phyloP scores from a whole-genome alignment of 495 filamentous ascomycete genomes.

The Daldinia childiae region DNA sequence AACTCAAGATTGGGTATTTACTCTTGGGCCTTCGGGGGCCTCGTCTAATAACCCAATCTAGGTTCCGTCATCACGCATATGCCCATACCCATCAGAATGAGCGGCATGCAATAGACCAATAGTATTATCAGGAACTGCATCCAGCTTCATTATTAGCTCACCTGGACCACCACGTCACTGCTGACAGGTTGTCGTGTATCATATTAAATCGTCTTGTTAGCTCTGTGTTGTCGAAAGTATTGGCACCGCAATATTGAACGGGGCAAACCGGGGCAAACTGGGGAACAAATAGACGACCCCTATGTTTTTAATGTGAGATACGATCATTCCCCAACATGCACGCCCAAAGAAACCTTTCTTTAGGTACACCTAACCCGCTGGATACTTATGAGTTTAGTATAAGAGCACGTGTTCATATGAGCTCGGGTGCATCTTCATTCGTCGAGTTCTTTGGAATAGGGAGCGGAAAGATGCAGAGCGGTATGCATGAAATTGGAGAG shows the following conservation, averaged over 20 bases:
- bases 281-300: slow-evolving; percentile 8
- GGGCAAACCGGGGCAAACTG: slow-evolving; percentile 8
- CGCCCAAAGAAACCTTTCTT: neutral
- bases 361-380: neutral
- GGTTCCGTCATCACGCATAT: slow-evolving; percentile 23
- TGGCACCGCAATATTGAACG: slow-evolving; percentile 6
- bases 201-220: slow-evolving; percentile 9
- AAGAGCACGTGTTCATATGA: slow-evolving; percentile 1
- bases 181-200: slow-evolving; percentile 16
- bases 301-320: slow-evolving; percentile 5
- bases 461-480: slow-evolving; percentile 5
- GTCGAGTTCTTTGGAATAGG: neutral
- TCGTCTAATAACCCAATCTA: slow-evolving; percentile 2
- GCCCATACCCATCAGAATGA: slow-evolving; percentile 8
- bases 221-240: slow-evolving; percentile 21
- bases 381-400: neutral
- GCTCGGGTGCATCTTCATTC: neutral
- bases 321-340: slow-evolving; percentile 11
- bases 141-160: slow-evolving; percentile 13
- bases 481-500: slow-evolving; percentile 25
- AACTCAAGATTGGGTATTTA: slow-evolving; percentile 9
- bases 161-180: slow-evolving; percentile 21
- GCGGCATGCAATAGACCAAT: slow-evolving; percentile 12
- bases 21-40: neutral
- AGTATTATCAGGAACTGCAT: neutral